phyloP scores from a whole-genome alignment of 371 early-diverging fungal genomes.

The Mortierella sp. region DNA sequence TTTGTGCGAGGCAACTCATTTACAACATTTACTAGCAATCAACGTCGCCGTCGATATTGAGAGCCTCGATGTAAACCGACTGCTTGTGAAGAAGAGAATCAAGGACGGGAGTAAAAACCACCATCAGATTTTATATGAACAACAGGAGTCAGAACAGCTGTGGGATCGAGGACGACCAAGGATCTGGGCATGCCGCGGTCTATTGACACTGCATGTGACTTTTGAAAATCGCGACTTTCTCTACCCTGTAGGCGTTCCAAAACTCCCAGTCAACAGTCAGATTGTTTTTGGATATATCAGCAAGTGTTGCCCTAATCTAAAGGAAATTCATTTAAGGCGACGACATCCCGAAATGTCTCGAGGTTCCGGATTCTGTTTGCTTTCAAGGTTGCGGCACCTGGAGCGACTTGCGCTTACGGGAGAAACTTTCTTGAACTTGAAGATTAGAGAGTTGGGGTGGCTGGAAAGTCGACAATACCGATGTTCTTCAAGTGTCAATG shows the following conservation, averaged over 20 bases:
- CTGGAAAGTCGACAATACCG: background rate
- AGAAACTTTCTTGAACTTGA: background rate
- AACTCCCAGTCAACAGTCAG: background rate
- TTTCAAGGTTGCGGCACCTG: background rate
- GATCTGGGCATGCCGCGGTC: constrained; percentile 6
- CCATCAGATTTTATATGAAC: background rate
- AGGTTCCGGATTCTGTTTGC: constrained; percentile 9
- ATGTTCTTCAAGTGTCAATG: no score
- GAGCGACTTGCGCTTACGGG: background rate
- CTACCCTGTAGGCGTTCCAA: background rate
- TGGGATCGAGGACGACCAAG: background rate
- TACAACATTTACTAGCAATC: no score
- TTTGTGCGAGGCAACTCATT: no score
- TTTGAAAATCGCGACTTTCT: constrained; percentile 1
- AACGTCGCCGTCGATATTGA: no score
- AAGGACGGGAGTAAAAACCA: no score
- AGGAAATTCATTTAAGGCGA: constrained; percentile 2
- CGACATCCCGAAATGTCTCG: background rate
- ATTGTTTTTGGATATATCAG: constrained; percentile 18
- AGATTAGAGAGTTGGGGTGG: background rate
- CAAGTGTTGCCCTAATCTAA: constrained; percentile 9
- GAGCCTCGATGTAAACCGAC: no score
- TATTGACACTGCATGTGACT: constrained; percentile 7
- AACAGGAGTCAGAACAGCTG: background rate
- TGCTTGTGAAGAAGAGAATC: no score